Evolutionary conservation across 2,329 filamentous ascomycete species (phyloP).

Genomic region (Colletotrichum sp.): DNA sequence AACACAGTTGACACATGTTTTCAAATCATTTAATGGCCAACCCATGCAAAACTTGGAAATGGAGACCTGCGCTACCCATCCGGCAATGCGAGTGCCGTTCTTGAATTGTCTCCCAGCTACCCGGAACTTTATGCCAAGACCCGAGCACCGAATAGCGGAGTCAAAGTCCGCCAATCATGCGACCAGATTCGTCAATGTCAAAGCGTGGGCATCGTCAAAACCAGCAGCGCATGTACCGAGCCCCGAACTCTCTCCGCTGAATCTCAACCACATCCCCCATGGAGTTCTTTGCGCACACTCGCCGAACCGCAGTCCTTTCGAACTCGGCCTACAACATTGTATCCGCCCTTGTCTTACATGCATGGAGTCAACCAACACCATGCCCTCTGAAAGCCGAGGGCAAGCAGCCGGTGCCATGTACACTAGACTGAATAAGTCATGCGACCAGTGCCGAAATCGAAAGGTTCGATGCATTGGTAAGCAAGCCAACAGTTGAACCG

Average conservation of each 20-base stretch:
- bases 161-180: background rate
- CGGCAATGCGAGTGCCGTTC: background rate
- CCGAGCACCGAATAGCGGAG: background rate
- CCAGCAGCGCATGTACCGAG: background rate
- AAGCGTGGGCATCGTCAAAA: background rate
- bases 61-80: background rate
- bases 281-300: background rate
- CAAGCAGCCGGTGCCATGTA: background rate
- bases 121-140: background rate
- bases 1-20: background rate
- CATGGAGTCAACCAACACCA: background rate
- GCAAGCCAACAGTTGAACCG: background rate
- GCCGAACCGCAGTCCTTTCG: background rate
- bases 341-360: background rate
- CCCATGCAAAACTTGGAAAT: background rate
- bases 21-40: background rate
- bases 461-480: background rate
- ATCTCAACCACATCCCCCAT: background rate
- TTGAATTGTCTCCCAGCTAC: background rate
- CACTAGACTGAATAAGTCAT: background rate
- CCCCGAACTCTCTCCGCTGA: background rate
- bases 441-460: background rate
- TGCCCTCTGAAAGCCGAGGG: background rate
- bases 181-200: background rate
- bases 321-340: background rate